These are phyloP conservation scores for Pseudogymnoascus sp. DNA, from an alignment of 2,329 filamentous ascomycete genomes.

Conservation along the genomic window DNA sequence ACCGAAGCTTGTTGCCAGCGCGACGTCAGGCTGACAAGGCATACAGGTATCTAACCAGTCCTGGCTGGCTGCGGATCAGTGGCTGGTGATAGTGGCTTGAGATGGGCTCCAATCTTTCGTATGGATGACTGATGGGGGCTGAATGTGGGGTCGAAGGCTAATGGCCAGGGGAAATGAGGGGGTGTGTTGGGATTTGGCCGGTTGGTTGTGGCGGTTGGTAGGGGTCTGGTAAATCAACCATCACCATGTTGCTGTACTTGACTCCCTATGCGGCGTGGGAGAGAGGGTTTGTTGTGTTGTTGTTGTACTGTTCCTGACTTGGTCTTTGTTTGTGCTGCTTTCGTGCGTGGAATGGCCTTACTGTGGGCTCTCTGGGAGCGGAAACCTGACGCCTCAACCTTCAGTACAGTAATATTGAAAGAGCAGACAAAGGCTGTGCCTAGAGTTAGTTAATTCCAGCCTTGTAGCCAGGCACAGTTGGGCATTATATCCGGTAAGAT, in stretches of 20 bases:
- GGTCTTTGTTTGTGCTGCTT: not conserved
- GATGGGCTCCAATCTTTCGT: not conserved
- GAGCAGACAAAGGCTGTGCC: not conserved
- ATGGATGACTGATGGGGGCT: not conserved
- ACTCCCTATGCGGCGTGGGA: not conserved
- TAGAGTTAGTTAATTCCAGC: not conserved
- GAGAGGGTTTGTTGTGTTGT: not conserved
- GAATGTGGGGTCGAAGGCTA: not conserved
- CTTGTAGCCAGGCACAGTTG: not conserved
- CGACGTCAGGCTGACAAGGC: constrained; percentile 1
- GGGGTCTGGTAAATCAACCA: not conserved
- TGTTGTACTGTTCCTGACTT: not conserved
- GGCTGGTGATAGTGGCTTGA: not conserved
- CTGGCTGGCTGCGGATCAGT: not conserved
- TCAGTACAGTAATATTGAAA: not conserved
- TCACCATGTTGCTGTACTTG: not conserved
- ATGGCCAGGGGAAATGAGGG: not conserved
- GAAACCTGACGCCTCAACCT: not conserved
- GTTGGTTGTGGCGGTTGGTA: not conserved
- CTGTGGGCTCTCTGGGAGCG: not conserved
- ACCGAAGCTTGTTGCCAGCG: not conserved
- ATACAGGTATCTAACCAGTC: not conserved
- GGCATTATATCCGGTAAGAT: not conserved
- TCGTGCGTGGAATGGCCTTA: not conserved
- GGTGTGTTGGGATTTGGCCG: not conserved